phyloP scores from a whole-genome alignment of 108 stramenopile species.

The Aurantiochytrium sp. region DNA sequence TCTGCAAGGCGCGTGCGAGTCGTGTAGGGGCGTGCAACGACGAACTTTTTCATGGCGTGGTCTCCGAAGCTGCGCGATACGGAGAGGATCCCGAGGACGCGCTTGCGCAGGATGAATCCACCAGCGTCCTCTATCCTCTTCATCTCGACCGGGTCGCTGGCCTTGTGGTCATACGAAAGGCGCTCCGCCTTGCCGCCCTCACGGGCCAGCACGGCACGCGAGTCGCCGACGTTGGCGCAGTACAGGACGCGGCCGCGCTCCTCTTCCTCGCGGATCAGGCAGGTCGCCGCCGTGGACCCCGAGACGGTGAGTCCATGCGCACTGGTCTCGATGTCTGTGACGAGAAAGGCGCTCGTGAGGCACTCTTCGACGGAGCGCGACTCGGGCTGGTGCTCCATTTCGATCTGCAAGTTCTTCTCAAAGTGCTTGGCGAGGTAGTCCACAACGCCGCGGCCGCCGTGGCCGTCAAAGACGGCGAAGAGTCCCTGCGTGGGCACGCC shows the following conservation, averaged over 20 bases:
- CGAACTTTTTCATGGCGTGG: slow-evolving; percentile 46
- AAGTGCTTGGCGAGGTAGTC: slow-evolving; percentile 81
- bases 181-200: slow-evolving; percentile 41
- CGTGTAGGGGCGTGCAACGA: slow-evolving; percentile 9
- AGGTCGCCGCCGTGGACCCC: slow-evolving; percentile 87
- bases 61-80: slow-evolving; percentile 59
- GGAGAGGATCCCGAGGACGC: slow-evolving; percentile 62
- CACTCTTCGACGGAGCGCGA: slow-evolving; percentile 48
- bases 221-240: slow-evolving; percentile 90
- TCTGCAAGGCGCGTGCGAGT: not conserved
- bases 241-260: slow-evolving; percentile 47
- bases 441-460: slow-evolving; percentile 84
- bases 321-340: slow-evolving; percentile 78
- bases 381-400: slow-evolving; percentile 54
- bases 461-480: slow-evolving; percentile 87
- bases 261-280: slow-evolving; percentile 59
- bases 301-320: slow-evolving; percentile 68
- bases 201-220: slow-evolving; percentile 74
- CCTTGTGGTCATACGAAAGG: slow-evolving; percentile 55
- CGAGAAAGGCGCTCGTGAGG: slow-evolving; percentile 77
- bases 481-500: slow-evolving; percentile 52
- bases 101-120: slow-evolving; percentile 54
- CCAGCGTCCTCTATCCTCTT: slow-evolving; percentile 50
- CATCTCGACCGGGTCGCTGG: slow-evolving; percentile 45
- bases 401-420: slow-evolving; percentile 68